These are phyloP conservation scores for Tilletia horrida DNA, from an alignment of 1,284 basidiomycete species.

Conservation along the genomic window DNA sequence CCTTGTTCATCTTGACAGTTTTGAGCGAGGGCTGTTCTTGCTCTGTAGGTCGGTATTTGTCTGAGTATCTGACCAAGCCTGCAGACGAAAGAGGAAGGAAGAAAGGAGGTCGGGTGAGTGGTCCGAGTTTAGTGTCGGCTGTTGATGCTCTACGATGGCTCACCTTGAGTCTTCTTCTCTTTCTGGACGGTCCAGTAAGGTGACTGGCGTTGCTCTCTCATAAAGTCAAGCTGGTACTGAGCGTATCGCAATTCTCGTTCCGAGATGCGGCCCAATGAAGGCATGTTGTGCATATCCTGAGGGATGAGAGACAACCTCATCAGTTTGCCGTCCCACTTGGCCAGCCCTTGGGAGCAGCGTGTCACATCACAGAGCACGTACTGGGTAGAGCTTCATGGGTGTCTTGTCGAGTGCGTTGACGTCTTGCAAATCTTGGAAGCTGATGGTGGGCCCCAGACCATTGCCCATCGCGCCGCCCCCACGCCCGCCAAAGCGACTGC, in stretches of 20 bases:
- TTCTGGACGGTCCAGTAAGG: slow-evolving; percentile 32
- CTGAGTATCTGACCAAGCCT: slow-evolving; percentile 44
- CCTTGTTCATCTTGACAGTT: slow-evolving; percentile 39
- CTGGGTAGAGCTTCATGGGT: slow-evolving; percentile 37
- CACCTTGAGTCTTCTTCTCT: slow-evolving; percentile 17
- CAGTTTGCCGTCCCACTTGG: no score
- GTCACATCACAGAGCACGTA: no score
- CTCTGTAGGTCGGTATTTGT: slow-evolving; percentile 42
- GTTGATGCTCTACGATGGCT: no score
- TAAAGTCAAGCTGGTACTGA: slow-evolving; percentile 36
- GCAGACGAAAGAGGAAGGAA: not conserved
- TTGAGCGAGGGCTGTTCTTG: slow-evolving; percentile 37
- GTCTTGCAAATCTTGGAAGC: slow-evolving; percentile 28
- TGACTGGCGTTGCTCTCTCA: slow-evolving; percentile 37
- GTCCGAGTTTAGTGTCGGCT: no score
- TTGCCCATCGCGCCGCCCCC: not conserved
- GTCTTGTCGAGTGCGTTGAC: slow-evolving; percentile 36
- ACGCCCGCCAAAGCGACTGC: not conserved
- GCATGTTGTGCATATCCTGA: slow-evolving; percentile 14
- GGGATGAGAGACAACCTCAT: not conserved
- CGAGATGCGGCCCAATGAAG: slow-evolving; percentile 29
- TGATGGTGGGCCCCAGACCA: slow-evolving; percentile 1
- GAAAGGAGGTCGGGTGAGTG: not conserved
- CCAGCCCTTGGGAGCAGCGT: no score
- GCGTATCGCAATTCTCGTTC: slow-evolving; percentile 36